phyloP scores from a whole-genome alignment of 805 yeast genomes.

The Candida sithepensis region DNA sequence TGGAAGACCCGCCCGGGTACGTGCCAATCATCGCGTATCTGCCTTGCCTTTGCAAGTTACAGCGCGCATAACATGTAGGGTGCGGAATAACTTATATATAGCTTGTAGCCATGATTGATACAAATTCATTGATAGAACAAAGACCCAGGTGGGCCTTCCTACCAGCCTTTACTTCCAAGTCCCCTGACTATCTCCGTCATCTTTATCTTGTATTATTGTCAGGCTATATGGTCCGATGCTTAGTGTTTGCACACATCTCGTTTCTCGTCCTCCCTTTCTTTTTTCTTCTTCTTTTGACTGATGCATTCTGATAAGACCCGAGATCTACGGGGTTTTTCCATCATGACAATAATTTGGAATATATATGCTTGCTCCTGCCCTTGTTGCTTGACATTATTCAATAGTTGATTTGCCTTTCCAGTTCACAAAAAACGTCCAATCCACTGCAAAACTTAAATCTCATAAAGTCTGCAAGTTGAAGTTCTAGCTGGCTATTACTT shows the following conservation, averaged over 20 bases:
- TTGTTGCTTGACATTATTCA: background rate
- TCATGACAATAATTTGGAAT: background rate
- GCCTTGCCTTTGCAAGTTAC: too few species aligned
- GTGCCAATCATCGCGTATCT: too few species aligned
- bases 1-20: too few species aligned
- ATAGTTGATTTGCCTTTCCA: too few species aligned
- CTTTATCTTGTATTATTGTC: background rate
- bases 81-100: too few species aligned
- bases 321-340: background rate
- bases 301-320: background rate
- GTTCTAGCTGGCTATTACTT: background rate
- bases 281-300: background rate
- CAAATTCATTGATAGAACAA: too few species aligned
- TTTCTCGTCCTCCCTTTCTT: background rate
- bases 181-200: background rate
- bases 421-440: too few species aligned
- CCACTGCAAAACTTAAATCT: background rate
- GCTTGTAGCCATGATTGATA: too few species aligned
- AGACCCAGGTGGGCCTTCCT: background rate
- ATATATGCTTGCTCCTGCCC: background rate
- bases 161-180: background rate
- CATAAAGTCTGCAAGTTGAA: background rate
- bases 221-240: background rate
- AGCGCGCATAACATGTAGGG: too few species aligned
- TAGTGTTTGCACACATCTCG: background rate